Evolutionary conservation across 139 green algal species (phyloP), one percentile per base, ranked within the genome.

Genomic region (Micractinium conductrix): DNA sequence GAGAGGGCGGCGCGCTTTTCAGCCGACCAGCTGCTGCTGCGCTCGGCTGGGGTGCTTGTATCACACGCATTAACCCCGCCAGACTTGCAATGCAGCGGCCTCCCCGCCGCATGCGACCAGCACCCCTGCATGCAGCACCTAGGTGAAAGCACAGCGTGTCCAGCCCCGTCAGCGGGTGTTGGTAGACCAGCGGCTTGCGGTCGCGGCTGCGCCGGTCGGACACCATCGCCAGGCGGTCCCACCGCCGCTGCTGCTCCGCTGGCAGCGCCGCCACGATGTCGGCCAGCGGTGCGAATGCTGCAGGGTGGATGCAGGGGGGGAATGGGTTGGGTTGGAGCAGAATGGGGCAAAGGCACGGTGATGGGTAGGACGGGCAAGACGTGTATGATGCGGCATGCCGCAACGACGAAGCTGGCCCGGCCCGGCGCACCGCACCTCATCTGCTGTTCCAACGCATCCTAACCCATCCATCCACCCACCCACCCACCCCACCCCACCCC

Each of bases 81-180:
- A 48, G 9, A 33, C 37, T 2, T 74, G 68, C 68, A 8, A 40
- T 9, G 38, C 68, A 2, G 4, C 69, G 17, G 38, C 40, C 10
- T 4, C 1, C 60, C 42, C 24, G 10, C 37, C 24, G 42, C 42
- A 45, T 38, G 69, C 8, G 38, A 12, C 38, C 9, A 19, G 21
- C 69, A 33, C 10, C 35, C 50, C 69, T n/a, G 7, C 21, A n/a
- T 33, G 74, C 53, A 35, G 40, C 78, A 74, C 78, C 78, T 19
- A 83, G 43, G 86, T 93, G 90, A 42, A 93, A 87, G 72, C 86
- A 91, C 86, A 93, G 78, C 30, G 90, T 91, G 14, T 81, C 16
- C 28, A 83, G 48, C 38, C 89, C 89, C 37, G 79, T 91, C 5
- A 85, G 33, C 2, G 90, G 90, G 71, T 93, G 90, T 42, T 43